Conservation (phyloP, 129 eudicot species). For the Artemisia argyi region DNA sequence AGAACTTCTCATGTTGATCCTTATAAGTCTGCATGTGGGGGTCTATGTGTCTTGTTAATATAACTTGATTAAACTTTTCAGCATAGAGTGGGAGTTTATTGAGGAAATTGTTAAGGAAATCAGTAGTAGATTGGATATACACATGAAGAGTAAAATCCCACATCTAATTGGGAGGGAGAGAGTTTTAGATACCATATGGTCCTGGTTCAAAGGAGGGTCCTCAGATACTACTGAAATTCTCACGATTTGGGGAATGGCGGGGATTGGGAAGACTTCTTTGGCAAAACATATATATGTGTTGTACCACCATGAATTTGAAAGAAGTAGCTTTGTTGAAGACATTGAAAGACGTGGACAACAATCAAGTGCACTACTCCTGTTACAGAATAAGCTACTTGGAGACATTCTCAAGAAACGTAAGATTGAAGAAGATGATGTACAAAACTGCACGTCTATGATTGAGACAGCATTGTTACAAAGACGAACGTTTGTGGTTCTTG, state of each 20-base stretch:
- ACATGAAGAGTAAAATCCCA: background rate
- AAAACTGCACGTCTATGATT: background rate
- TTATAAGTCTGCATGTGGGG: too few relatives aligned
- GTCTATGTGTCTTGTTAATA: background rate
- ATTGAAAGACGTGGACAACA: background rate
- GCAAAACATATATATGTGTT: background rate
- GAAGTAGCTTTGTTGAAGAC: background rate
- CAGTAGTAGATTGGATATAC: background rate
- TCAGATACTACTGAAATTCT: background rate
- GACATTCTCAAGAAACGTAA: background rate
- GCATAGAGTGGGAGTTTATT: background rate
- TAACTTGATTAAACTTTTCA: background rate
- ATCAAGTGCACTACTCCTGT: background rate
- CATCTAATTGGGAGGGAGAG: background rate
- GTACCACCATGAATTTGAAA: background rate
- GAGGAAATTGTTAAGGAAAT: slow-evolving; percentile 4
- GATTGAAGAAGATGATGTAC: background rate
- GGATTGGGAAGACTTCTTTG: slow-evolving; percentile 4
- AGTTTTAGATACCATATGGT: background rate
- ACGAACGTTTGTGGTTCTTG: slow-evolving; percentile 10
- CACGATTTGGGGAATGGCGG: background rate
- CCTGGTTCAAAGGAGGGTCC: background rate
- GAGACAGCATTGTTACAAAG: background rate
- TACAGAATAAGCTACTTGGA: background rate
- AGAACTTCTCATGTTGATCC: too few relatives aligned